Evolutionary conservation across 2,329 filamentous ascomycete species (phyloP).

Genomic region (Colletotrichum caudatum): DNA sequence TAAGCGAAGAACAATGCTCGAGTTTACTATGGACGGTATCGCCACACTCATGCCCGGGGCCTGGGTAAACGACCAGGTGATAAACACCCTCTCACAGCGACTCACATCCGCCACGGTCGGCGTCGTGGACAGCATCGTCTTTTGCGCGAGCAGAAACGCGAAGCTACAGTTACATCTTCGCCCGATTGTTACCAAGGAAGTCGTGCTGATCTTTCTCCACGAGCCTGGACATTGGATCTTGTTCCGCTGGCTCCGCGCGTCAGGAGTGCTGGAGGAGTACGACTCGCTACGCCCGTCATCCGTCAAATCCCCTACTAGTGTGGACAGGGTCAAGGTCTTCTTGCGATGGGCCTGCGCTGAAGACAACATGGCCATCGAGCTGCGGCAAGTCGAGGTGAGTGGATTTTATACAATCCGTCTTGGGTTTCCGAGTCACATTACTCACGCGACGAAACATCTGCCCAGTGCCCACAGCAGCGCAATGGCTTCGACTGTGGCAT

Average conservation of each 20-base stretch:
- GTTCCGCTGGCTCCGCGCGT: not conserved
- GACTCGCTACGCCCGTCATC: not conserved
- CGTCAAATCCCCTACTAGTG: not conserved
- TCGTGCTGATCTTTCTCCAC: not conserved
- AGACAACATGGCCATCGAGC: not conserved
- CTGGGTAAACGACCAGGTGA: not conserved
- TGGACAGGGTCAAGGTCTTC: not conserved
- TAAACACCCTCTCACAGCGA: not conserved
- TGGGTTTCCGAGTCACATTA: not conserved
- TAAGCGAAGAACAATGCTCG: not conserved
- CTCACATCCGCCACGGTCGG: not conserved
- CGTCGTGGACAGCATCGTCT: not conserved
- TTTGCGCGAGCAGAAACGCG: not conserved
- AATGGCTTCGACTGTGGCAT: not conserved
- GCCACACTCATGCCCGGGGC: not conserved
- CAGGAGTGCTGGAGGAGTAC: not conserved
- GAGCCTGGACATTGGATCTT: constrained; percentile 3
- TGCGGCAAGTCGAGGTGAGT: not conserved
- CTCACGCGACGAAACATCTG: not conserved
- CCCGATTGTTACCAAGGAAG: not conserved
- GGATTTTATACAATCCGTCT: too few species aligned
- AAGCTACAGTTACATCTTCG: not conserved
- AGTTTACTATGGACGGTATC: not conserved
- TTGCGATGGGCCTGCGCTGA: not conserved
- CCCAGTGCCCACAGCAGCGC: not conserved